Conservation (phyloP, 2,329 filamentous ascomycete species). For the Fusarium tupiense region DNA sequence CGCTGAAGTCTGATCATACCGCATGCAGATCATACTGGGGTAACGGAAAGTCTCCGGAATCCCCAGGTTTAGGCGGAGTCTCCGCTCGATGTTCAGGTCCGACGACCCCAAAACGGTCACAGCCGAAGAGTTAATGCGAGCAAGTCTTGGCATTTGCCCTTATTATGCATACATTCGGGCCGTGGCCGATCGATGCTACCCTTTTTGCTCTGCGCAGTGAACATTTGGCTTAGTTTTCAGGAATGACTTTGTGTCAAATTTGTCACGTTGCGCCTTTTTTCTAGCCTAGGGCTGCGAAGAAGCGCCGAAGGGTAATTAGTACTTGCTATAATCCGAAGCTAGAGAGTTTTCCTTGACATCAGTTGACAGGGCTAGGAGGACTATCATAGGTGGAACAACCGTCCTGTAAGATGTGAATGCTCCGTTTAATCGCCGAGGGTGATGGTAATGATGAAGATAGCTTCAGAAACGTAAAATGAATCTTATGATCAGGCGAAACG, state of each 20-base stretch:
- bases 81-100: constrained; percentile 4
- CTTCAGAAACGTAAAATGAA: rapidly evolving
- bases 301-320: not conserved
- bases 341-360: not conserved
- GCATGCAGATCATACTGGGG: not conserved
- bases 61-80: constrained; percentile 10
- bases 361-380: not conserved
- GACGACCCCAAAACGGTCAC: not conserved
- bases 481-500: not conserved
- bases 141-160: not conserved
- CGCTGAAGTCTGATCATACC: not conserved
- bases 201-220: rapidly evolving
- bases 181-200: not conserved
- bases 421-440: not conserved
- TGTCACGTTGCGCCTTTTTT: not conserved
- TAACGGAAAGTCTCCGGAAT: not conserved
- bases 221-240: not conserved
- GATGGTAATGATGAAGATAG: too few species aligned
- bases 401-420: not conserved
- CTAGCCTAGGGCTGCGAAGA: not conserved
- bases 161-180: constrained; percentile 2
- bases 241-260: not conserved
- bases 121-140: not conserved
- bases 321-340: rapidly evolving
- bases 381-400: not conserved